Conservation (phyloP, 2,329 filamentous ascomycete species). For the Colletotrichum higginsianum region DNA sequence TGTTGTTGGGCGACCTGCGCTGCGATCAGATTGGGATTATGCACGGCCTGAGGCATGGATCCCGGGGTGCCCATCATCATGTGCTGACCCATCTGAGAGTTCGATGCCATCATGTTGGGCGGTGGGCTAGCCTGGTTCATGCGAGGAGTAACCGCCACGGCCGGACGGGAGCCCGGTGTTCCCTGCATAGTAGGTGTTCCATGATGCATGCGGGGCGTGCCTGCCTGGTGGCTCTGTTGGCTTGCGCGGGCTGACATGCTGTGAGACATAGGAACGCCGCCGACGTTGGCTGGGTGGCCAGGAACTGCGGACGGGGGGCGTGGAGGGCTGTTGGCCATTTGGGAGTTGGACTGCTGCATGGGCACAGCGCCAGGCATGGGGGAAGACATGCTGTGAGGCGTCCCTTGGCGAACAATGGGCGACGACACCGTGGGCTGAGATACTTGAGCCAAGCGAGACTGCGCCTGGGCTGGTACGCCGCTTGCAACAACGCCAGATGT, state of each 20-base stretch:
- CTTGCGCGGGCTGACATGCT: conserved; percentile 76
- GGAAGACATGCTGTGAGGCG: conserved; percentile 76
- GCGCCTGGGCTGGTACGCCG: conserved; percentile 59
- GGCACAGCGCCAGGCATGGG: conserved; percentile 74
- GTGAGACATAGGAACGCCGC: conserved; percentile 71
- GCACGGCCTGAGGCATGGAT: conserved; percentile 55
- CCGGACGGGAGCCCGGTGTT: conserved; percentile 69
- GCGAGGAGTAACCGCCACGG: conserved; percentile 71
- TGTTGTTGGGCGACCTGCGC: conserved; percentile 65
- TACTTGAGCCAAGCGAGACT: conserved; percentile 68
- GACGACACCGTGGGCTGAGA: conserved; percentile 77
- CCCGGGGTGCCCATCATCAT: conserved; percentile 63
- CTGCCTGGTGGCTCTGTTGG: conserved; percentile 75
- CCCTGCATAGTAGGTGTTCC: conserved; percentile 75
- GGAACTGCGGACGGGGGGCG: conserved; percentile 77
- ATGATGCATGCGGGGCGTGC: conserved; percentile 74
- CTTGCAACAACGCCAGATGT: conserved; percentile 52
- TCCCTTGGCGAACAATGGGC: conserved; percentile 75
- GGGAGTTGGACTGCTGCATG: conserved; percentile 77
- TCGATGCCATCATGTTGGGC: conserved; percentile 71
- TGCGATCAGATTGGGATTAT: conserved; percentile 57
- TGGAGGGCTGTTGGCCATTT: conserved; percentile 77
- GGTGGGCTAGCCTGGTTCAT: conserved; percentile 76
- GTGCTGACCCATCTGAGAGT: conserved; percentile 66
- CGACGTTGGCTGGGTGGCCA: conserved; percentile 65